These are phyloP conservation scores for Collybia nuda DNA, from an alignment of 768 basidiomycete species.

Conservation along the genomic window DNA sequence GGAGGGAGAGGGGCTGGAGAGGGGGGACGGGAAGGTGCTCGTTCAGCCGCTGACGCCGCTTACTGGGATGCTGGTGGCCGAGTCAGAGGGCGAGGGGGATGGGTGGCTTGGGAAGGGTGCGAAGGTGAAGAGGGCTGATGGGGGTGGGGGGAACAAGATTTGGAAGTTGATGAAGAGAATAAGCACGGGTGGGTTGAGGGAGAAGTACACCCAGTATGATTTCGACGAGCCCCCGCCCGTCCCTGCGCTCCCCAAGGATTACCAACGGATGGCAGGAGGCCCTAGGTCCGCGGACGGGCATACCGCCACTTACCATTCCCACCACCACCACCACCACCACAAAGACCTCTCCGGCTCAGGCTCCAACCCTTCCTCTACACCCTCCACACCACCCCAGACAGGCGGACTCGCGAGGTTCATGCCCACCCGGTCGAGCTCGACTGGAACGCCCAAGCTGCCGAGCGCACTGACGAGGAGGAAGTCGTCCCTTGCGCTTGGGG, in stretches of 20 bases:
- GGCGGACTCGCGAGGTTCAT: conserved; percentile 8
- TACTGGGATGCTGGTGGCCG: background rate
- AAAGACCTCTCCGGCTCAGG: too few species aligned
- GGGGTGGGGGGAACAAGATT: conserved; percentile 41
- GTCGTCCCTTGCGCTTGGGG: conserved; percentile 9
- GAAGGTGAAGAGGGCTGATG: background rate
- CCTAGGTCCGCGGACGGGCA: conserved; percentile 7
- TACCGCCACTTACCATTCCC: too few species aligned
- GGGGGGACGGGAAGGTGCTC: background rate
- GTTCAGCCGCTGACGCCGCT: too few species aligned
- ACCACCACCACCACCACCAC: too few species aligned
- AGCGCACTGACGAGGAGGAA: conserved; percentile 13
- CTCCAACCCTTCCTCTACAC: too few species aligned
- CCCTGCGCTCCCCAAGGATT: conserved; percentile 55
- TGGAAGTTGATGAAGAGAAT: conserved; percentile 75
- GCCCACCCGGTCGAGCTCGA: conserved; percentile 20
- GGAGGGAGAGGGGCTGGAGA: conserved; percentile 1
- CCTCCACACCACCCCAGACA: too few species aligned
- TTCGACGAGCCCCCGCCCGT: conserved; percentile 48
- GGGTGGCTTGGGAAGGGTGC: too few species aligned
- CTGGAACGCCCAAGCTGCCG: conserved; percentile 4
- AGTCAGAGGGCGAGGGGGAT: background rate
- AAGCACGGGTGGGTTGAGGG: conserved; percentile 61
- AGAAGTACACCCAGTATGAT: conserved; percentile 38
- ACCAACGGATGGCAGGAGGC: conserved; percentile 2